Base-by-base conservation (phyloP, 768 basidiomycete genomes). In the Hydnomerulius pinastri region DNA sequence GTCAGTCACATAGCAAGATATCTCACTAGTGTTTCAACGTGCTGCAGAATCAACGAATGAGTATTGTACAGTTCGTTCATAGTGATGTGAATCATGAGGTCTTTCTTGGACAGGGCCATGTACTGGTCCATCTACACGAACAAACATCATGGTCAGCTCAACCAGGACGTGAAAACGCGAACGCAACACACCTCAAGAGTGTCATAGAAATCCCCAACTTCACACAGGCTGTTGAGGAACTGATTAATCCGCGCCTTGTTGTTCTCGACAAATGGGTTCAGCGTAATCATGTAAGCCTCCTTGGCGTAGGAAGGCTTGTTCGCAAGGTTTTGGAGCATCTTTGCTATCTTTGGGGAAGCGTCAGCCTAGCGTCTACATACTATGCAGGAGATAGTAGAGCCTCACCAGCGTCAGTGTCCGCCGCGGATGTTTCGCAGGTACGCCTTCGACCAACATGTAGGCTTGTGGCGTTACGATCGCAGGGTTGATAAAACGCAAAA, bases 11-110 rank as follows among this genome's bases (percentile, higher is more conserved):
- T 10, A 10, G 15, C 20, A 44, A 29, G 15, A 23, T 7, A 12
- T 72, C 91, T 60, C 66, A 98, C 96, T 67, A 99, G 74, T 3
- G 86, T 87, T 68, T 98, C 95, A 61, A 98, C 86, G 66, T 99
- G 97, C 66, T 98, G 95, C 53, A 90, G 73, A 55, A 99, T 86
- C 65, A 98, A 76, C 21, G 94, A 90, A 70, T 99, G 97, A 2
- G 97, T 99, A 74, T 98, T 98, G 72, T 98, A 98, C 76, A 99
- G 65, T 79, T 99, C 97, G 67, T 99, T 99, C 71, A 98, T 75
- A 6, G 97, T 98, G 67, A 99, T 99, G 71, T 94, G 92, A 72
- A 99, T 98, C 78, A 89, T 86, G 51, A 98, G 78, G 67, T 98
- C 97, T 72, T 98, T 98, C 81, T 99, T 99, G 51, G 95, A 98